Evolutionary conservation across 371 early-diverging fungal species (phyloP), one percentile per base, ranked within the genome.

Genomic region (Mucor plumbeus): DNA sequence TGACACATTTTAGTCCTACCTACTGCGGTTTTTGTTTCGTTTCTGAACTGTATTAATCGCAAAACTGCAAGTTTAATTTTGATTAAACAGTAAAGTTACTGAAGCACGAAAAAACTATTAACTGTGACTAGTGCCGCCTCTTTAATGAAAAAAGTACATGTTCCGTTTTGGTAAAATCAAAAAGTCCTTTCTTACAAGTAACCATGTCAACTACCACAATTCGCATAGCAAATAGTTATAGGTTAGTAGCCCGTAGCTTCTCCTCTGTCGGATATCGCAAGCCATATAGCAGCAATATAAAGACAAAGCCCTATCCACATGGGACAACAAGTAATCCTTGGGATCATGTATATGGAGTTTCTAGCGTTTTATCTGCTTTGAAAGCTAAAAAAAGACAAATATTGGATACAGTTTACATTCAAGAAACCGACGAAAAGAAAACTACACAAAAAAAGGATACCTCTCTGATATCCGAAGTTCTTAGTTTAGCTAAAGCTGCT

Each of bases 311-410:
- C 21, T 6, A 38, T 9, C 3, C 21, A 2, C 17, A 7, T 21
- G 19, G 17, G 21, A 3, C n/a, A 21, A 10, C 48, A 5, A 21
- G 47, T 2, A 17, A 34, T 19, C 10, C 36, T 15, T 65, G 61
- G 70, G 75, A 74, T 10, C 61, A 72, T 64, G 54, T 75, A 10
- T 75, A 71, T 61, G 75, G 75, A 0, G 26, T 69, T 15, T 69
- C 75, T 7, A 75, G 75, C 40, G 75, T 75, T 13, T 26, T 70
- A 7, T 44, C 67, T 6, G 72, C 76, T 0, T 50, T 75, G 3
- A 64, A 66, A 31, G 43, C 64, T n/a, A 69, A 67, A 59, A 75
- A 72, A 39, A 40, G 76, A 59, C 35, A 54, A 17, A 34, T 40
- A 11, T 21, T 73, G 2, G 59, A 65, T 8, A 41, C 61, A 8